phyloP scores from a whole-genome alignment of 345 rosid genomes.

The Hibiscus tridactylites region DNA sequence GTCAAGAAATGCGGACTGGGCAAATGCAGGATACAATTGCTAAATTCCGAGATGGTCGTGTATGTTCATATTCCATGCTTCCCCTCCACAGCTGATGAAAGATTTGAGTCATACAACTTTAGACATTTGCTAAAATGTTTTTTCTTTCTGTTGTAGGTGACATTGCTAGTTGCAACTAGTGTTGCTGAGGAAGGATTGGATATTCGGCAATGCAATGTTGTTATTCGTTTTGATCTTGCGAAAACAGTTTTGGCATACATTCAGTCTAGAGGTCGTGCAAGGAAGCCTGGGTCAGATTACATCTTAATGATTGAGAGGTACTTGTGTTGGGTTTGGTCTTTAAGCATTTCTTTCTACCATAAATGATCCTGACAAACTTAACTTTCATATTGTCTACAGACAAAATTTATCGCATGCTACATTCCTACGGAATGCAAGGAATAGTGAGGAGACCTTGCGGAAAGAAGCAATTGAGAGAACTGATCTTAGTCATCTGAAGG shows the following conservation, averaged over 20 bases:
- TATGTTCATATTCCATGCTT: constrained; percentile 29
- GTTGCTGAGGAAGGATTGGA: constrained; percentile 99
- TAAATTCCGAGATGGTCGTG: constrained; percentile 93
- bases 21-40: constrained; percentile 96
- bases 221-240: constrained; percentile 97
- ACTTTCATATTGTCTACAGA: constrained; percentile 30
- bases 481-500: constrained; percentile 90
- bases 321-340: constrained; percentile 1
- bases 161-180: constrained; percentile 92
- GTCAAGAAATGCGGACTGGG: constrained; percentile 87
- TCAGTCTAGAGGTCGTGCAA: constrained; percentile 98
- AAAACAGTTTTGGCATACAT: constrained; percentile 97
- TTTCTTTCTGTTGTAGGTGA: constrained; percentile 46
- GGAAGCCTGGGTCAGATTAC: constrained; percentile 99
- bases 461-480: constrained; percentile 98
- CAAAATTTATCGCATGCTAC: constrained; percentile 79
- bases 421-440: constrained; percentile 88
- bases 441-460: constrained; percentile 93
- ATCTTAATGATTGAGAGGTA: constrained; percentile 99
- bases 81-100: background rate
- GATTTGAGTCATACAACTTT: constrained; percentile 7
- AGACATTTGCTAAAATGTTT: constrained; percentile 9
- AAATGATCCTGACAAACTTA: background rate
- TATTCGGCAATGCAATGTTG: constrained; percentile 97
- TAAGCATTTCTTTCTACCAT: background rate